phyloP scores from a whole-genome alignment of 1,284 basidiomycete species.

The Ceratobasidium papillatum region DNA sequence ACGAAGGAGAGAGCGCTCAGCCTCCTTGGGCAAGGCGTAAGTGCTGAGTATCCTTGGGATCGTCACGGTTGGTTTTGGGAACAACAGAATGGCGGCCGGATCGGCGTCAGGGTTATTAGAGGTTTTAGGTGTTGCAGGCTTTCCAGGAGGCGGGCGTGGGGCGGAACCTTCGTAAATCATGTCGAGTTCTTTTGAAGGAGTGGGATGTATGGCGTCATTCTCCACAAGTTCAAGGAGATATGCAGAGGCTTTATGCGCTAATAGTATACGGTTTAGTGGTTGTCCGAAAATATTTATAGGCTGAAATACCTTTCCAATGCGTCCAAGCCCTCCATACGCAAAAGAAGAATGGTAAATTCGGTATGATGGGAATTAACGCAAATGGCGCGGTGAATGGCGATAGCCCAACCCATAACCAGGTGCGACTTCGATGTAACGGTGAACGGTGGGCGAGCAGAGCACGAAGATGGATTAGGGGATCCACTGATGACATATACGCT shows the following conservation, averaged over 20 bases:
- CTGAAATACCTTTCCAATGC: constrained; percentile 71
- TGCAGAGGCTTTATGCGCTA: constrained; percentile 76
- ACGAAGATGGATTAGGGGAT: constrained; percentile 64
- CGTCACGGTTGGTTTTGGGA: constrained; percentile 16
- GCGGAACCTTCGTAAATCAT: constrained; percentile 60
- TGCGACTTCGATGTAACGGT: constrained; percentile 70
- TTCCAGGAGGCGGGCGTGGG: constrained; percentile 45
- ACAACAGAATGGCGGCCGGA: constrained; percentile 29
- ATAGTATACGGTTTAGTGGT: constrained; percentile 1
- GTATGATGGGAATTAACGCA: constrained; percentile 76
- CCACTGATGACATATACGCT: constrained; percentile 52
- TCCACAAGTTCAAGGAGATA: constrained; percentile 70
- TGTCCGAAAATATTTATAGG: background rate
- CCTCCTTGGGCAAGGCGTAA: constrained; percentile 33
- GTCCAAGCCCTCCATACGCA: constrained; percentile 84
- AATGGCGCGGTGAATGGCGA: constrained; percentile 77
- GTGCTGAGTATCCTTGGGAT: constrained; percentile 38
- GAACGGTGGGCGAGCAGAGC: constrained; percentile 62
- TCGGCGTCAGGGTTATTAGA: constrained; percentile 20
- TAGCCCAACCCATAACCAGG: constrained; percentile 68
- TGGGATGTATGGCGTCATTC: constrained; percentile 63
- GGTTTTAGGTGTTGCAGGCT: constrained; percentile 28
- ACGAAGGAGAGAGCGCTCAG: constrained; percentile 42
- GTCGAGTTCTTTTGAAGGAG: constrained; percentile 64
- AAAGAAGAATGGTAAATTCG: constrained; percentile 85